A percentile compares a stretch with the other conserved stretches of the same genome.
phyloP scores from a whole-genome alignment of 169 alveolate genomes.

The Cryptosporidium ryanae region DNA sequence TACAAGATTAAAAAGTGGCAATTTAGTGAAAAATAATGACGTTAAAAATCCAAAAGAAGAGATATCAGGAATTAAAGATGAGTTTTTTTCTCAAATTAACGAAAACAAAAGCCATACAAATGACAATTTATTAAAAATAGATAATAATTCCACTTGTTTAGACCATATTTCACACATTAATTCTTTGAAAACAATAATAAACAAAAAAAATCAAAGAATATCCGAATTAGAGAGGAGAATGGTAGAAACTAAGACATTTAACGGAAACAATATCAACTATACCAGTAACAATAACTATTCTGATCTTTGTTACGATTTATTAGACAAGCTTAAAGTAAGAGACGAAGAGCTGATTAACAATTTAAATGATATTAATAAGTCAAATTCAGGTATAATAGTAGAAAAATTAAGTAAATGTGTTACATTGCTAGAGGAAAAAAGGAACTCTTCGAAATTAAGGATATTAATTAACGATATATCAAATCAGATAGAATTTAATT shows the following conservation, averaged over 20 bases:
- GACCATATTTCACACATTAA: constrained; percentile 5
- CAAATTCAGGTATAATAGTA: not conserved
- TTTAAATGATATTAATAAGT: constrained; percentile 29
- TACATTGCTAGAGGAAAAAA: constrained; percentile 13
- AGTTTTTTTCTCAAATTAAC: not conserved
- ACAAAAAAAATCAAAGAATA: constrained; percentile 50
- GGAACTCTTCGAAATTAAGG: constrained; percentile 9
- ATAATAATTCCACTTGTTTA: not conserved
- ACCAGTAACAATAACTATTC: not conserved
- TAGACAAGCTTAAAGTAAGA: constrained; percentile 27
- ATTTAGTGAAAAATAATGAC: not conserved
- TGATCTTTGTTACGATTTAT: not conserved
- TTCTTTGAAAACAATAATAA: constrained; percentile 42
- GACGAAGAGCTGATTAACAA: constrained; percentile 1
- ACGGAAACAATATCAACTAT: too few species aligned
- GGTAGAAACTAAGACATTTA: not conserved
- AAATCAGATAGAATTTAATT: constrained; percentile 67
- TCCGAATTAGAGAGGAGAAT: constrained; percentile 30
- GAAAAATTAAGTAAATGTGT: constrained; percentile 1
- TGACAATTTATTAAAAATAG: not conserved
- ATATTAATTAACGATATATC: constrained; percentile 29
- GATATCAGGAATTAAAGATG: not conserved
- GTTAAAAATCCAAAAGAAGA: not conserved
- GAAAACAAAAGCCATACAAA: not conserved
- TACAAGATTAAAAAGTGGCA: constrained; percentile 58